Evolutionary conservation across 805 yeast genomes (phyloP).

Genomic region (Kuraishia piskuri): DNA sequence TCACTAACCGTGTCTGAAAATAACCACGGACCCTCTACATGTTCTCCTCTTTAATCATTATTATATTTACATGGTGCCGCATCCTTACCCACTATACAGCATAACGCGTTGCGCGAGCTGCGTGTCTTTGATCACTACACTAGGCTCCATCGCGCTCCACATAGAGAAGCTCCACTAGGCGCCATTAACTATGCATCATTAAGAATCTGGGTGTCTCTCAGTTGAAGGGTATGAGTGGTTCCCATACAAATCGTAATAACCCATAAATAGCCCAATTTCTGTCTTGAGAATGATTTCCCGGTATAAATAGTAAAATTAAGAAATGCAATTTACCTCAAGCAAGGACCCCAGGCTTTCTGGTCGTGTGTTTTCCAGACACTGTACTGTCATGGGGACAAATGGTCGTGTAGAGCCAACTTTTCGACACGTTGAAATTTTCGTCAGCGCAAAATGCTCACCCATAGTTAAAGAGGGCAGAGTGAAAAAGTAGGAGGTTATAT

Average conservation of each 20-base stretch:
- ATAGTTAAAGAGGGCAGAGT: background rate
- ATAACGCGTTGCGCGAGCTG: background rate
- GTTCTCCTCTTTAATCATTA: background rate
- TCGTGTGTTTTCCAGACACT: no score
- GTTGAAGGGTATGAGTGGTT: no score
- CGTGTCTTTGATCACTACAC: background rate
- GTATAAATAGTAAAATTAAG: no score
- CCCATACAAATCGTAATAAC: no score
- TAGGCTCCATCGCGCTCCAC: background rate
- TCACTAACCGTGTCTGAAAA: background rate
- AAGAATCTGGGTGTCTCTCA: no score
- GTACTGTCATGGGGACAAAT: no score
- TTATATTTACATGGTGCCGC: background rate
- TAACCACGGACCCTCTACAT: background rate
- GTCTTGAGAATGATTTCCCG: no score
- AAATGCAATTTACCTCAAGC: no score
- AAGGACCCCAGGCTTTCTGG: no score
- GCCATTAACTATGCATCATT: no score
- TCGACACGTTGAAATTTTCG: background rate
- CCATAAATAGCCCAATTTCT: no score
- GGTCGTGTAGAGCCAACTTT: background rate
- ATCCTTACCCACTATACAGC: background rate
- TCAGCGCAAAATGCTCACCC: background rate
- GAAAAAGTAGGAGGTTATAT: background rate
- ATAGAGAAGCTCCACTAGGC: no score